These are phyloP conservation scores for Alopecurus myosuroides DNA, from an alignment of 176 grass and related monocot genomes.

Conservation along the genomic window DNA sequence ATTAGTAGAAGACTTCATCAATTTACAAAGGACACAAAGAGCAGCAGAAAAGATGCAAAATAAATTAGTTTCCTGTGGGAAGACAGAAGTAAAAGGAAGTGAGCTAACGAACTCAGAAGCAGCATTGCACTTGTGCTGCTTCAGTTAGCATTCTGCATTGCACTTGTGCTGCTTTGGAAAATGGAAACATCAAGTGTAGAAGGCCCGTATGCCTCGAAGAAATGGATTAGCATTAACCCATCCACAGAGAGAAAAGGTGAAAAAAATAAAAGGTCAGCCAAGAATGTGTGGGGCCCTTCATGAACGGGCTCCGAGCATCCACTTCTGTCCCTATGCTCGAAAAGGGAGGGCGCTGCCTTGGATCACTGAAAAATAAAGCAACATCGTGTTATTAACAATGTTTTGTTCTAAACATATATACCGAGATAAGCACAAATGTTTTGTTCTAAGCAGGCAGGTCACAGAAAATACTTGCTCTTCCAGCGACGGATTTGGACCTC, in stretches of 20 bases:
- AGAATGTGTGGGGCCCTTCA: slow-evolving; percentile 24
- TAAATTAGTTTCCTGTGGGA: not conserved
- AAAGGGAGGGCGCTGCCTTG: slow-evolving; percentile 72
- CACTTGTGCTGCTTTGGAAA: slow-evolving; percentile 22
- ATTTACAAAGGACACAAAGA: slow-evolving; percentile 1
- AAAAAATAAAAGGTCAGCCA: not conserved
- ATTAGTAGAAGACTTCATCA: not conserved
- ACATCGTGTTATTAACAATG: not conserved
- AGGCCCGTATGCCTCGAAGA: no score
- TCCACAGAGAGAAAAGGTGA: no score
- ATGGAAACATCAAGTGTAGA: not conserved
- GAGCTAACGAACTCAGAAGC: slow-evolving; percentile 5
- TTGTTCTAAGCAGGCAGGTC: not conserved
- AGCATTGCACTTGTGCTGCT: slow-evolving; percentile 26
- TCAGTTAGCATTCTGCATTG: not conserved
- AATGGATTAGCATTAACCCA: slow-evolving; percentile 5
- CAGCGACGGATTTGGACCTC: no score
- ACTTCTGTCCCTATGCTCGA: slow-evolving; percentile 79
- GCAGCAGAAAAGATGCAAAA: not conserved
- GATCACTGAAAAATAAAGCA: slow-evolving; percentile 56
- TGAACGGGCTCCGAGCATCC: slow-evolving; percentile 32
- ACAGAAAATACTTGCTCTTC: slow-evolving; percentile 57
- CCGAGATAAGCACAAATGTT: not conserved
- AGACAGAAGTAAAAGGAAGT: not conserved
- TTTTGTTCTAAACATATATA: not conserved